Base-by-base conservation (phyloP, 2,329 filamentous ascomycete genomes). In the Sporothrix pallida region DNA sequence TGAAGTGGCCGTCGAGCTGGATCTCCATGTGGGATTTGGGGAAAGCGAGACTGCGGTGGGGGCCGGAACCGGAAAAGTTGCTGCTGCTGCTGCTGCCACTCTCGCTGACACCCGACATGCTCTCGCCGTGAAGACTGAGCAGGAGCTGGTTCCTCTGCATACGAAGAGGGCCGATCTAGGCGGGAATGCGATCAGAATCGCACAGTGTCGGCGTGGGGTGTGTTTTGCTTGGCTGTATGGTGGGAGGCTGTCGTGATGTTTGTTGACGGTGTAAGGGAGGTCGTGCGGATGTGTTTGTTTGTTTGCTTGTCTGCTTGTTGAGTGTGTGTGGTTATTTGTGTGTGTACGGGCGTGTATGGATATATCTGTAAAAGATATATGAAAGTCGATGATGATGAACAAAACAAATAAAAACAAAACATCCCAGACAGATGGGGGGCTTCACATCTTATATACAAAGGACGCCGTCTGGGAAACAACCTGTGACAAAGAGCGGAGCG, bases 1-100 rank as follows among this genome's bases (percentile, higher is more conserved):
- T 83, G 80, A 84, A 88, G 82, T 89, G 86, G 79, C 86, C 83
- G 77, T 87, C 82, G 70, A 90, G 82, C 70, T 83, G 81, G 79
- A 90, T 81, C 60, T 82, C 81, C 77, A 89, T 83, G 77, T 81
- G 83, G 72, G 78, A 76, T 62, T 75, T 78, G n/a, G 75, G 60
- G 31, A 69, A 79, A 8, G 74, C 63, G 42, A 72, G 70, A 42
- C 50, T 69, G 67, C 71, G 77, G 50, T 71, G 74, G 42, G 70
- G 72, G 52, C 54, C 68, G 31, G 71, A 56, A 23, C 54, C 72
- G 13, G 75, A 75, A 17, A 76, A 69, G 42, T 42, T 63, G 62
- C 68, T 58, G 71, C 74, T 72, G 46, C 37, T 48, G 73, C 67
- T 72, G 70, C 75, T 73, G 60, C 71, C 50, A 56, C 58, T 70